Evolutionary conservation across 805 yeast species (phyloP).

Genomic region (Saccharomycopsis synnaedendra): DNA sequence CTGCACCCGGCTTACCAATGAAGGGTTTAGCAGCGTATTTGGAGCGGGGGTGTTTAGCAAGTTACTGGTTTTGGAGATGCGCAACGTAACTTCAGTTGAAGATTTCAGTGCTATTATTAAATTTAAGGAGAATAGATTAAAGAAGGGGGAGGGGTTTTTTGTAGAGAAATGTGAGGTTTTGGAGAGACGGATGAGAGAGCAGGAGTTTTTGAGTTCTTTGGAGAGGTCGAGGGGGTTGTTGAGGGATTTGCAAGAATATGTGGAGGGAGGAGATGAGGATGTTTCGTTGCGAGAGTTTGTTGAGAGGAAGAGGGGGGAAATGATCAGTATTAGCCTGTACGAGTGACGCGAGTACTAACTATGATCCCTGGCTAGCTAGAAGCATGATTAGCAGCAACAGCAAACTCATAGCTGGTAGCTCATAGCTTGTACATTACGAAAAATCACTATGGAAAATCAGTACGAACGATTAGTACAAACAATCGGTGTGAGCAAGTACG

Average conservation of each 20-base stretch:
- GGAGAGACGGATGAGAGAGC: constrained; percentile 34
- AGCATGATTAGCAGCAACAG: no score
- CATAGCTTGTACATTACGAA: no score
- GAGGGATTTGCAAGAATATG: constrained; percentile 49
- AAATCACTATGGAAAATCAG: no score
- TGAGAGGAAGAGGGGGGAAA: not conserved
- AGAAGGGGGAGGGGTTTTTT: constrained; percentile 37
- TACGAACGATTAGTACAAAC: no score
- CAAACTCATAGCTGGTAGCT: no score
- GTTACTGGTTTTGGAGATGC: constrained; percentile 65
- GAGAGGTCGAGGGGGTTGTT: constrained; percentile 45
- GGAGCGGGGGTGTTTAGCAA: constrained; percentile 37
- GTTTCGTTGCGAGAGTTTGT: not conserved
- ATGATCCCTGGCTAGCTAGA: no score
- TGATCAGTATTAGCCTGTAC: not conserved
- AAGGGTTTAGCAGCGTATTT: constrained; percentile 41
- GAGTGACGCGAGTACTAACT: no score
- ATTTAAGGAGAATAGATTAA: constrained; percentile 45
- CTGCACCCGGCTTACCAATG: constrained; percentile 49
- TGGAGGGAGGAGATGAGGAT: constrained; percentile 28
- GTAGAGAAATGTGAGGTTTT: constrained; percentile 73
- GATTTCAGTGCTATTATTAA: constrained; percentile 55
- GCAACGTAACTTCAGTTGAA: constrained; percentile 46
- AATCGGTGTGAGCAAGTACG: no score
- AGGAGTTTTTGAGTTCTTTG: constrained; percentile 30